A percentile compares a stretch with the other conserved stretches of the same genome.
These are phyloP conservation scores for Cladosporium halotolerans DNA, from an alignment of 2,329 filamentous ascomycete species.

Conservation along the genomic window DNA sequence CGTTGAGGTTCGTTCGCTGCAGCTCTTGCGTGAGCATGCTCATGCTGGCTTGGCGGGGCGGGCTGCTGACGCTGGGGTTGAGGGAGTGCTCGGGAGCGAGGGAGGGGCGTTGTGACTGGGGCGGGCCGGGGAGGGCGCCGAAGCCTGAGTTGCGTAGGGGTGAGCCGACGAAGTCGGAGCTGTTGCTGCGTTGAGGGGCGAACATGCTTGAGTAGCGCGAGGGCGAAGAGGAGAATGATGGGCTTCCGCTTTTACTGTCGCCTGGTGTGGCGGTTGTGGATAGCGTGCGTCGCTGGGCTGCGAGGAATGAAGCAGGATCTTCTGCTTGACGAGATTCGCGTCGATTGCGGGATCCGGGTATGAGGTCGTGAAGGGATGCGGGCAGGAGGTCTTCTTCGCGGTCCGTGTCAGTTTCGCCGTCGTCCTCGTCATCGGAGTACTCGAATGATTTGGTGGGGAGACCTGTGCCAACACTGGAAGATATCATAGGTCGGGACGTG, in stretches of 20 bases:
- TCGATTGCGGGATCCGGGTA: constrained; percentile 56
- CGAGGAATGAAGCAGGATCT: constrained; percentile 29
- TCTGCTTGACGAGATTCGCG: constrained; percentile 54
- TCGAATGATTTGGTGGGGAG: constrained; percentile 29
- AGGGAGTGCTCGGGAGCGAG: constrained; percentile 4
- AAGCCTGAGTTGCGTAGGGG: constrained; percentile 54
- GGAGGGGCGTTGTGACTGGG: constrained; percentile 17
- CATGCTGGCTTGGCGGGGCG: constrained; percentile 52
- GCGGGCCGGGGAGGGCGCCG: constrained; percentile 33
- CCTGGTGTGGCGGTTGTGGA: constrained; percentile 35
- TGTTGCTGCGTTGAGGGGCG: constrained; percentile 26
- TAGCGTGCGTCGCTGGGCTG: constrained; percentile 33
- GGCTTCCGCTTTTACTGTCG: constrained; percentile 42
- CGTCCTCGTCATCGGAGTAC: constrained; percentile 53
- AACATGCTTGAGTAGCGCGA: constrained; percentile 57
- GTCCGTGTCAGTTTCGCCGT: constrained; percentile 62
- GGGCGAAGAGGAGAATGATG: constrained; percentile 47
- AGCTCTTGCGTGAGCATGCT: constrained; percentile 55
- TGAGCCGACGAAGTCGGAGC: constrained; percentile 58
- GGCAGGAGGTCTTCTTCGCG: constrained; percentile 90
- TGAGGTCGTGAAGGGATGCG: constrained; percentile 56
- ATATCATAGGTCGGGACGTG: constrained; percentile 48
- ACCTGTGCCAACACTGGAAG: constrained; percentile 51
- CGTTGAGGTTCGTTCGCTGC: constrained; percentile 31
- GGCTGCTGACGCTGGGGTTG: constrained; percentile 41